Percentiles rank a stretch among this genome's conserved stretches.
These are phyloP conservation scores for Zizania latifolia DNA, from an alignment of 176 grass and related monocot species.

Conservation along the genomic window DNA sequence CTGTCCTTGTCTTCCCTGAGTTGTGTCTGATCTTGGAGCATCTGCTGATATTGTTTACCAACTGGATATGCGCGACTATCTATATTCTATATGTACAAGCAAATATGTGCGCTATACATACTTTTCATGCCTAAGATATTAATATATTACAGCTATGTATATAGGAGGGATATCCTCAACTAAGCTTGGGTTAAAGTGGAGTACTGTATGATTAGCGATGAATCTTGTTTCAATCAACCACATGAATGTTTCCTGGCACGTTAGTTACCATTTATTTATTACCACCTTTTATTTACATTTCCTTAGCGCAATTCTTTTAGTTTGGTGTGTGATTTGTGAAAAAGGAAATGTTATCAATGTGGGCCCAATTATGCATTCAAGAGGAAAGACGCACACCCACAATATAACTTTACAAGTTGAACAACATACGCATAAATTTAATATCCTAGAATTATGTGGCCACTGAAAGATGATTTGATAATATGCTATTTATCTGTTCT, in stretches of 20 bases:
- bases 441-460: not conserved
- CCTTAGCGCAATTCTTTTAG: not conserved
- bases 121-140: not conserved
- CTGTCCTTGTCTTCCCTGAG: not conserved
- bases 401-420: not conserved
- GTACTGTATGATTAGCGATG: not conserved
- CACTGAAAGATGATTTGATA: not conserved
- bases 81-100: not conserved
- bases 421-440: slow-evolving; percentile 1
- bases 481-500: slow-evolving; percentile 15
- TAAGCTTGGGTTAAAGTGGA: not conserved
- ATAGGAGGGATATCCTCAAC: not conserved
- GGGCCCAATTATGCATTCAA: not conserved
- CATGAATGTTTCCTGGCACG: not conserved
- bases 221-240: not conserved
- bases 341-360: not conserved
- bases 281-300: not conserved
- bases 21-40: not conserved
- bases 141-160: not conserved
- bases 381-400: not conserved
- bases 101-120: not conserved
- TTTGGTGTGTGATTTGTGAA: not conserved
- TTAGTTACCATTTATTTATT: not conserved
- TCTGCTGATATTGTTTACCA: slow-evolving; percentile 15
- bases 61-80: not conserved